Percentiles rank a stretch among this genome's conserved stretches.
These are phyloP conservation scores for Aspergillus puulaauensis DNA, from an alignment of 2,329 filamentous ascomycete species.

Conservation along the genomic window DNA sequence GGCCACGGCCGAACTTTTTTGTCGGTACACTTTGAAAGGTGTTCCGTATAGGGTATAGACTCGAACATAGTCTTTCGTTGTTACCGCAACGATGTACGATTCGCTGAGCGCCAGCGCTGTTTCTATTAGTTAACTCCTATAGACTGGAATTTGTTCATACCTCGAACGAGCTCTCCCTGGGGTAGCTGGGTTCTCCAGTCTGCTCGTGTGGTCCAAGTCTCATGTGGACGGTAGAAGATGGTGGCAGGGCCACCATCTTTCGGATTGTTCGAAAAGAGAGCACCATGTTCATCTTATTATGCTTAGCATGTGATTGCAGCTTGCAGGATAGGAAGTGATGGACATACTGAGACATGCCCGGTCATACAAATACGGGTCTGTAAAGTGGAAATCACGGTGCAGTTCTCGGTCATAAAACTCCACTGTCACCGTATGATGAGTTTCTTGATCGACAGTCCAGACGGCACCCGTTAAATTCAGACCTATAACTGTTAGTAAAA, in stretches of 20 bases:
- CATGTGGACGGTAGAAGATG: conserved; percentile 95
- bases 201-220: conserved; percentile 87
- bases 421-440: conserved; percentile 88
- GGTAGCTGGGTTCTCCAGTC: conserved; percentile 93
- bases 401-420: conserved; percentile 96
- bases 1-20: conserved; percentile 89
- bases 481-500: conserved; percentile 38
- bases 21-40: conserved; percentile 82
- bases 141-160: conserved; percentile 21
- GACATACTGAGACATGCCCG: conserved; percentile 77
- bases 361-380: conserved; percentile 92
- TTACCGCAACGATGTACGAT: conserved; percentile 86
- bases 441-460: conserved; percentile 96
- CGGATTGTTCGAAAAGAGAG: conserved; percentile 80
- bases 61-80: conserved; percentile 81
- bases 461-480: conserved; percentile 92
- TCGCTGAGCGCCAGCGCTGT: conserved; percentile 83
- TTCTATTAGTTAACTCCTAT: not conserved
- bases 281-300: conserved; percentile 66
- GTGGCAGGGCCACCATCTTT: conserved; percentile 67
- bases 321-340: not conserved
- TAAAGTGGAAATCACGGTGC: conserved; percentile 95
- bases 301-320: conserved; percentile 21
- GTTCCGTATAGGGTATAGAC: conserved; percentile 92
- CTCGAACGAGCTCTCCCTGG: conserved; percentile 74